Base-by-base conservation (phyloP, 148 eudicot species). In the Mesembryanthemum crystallinum region DNA sequence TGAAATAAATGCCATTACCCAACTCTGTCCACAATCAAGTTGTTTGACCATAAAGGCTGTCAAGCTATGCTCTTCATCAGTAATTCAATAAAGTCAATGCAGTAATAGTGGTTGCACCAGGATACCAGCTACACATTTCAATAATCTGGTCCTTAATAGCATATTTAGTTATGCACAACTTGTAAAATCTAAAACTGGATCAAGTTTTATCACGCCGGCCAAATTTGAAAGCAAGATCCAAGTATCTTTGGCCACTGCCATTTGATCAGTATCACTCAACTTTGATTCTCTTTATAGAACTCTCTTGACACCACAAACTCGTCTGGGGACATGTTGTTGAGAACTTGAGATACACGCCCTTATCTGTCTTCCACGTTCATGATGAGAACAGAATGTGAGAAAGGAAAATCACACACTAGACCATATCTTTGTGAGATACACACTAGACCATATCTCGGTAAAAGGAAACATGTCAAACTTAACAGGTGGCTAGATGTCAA, bases 181-280 rank as follows among this genome's bases (percentile, higher is more conserved):
- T 42, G 29, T 42, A 42, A 39, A 39, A 23, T 0, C 18, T n/a
- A 67, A 63, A 63, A 30, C 27, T 43, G 28, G 52, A 43, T 11
- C 30, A 24, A 42, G 21, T 23, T 12, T 42, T 27, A 68, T 47
- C 25, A 52, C 18, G 4, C 72, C 55, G 45, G 33, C 24, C 3
- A 47, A 47, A 47, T n/a, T 65, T 23, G 32, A 47, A 68, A 9
- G 71, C 55, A 67, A 67, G 20, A 45, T 17, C 55, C 21, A 67
- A 25, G 55, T 30, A 30, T 20, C 33, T 68, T 47, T 68, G 21
- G 33, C 17, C n/a, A 45, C 71, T 39, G 43, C 14, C 33, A 68
- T 25, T 32, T 47, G 58, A 68, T 43, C 30, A 17, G 52, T 15
- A n/a, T 45, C 23, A 27, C 45, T 27, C 8, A 42, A 68, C 18